Percentiles rank a stretch among this genome's conserved stretches.
These are phyloP conservation scores for Panaeolus cyanescens DNA, from an alignment of 768 basidiomycete species.

Conservation along the genomic window DNA sequence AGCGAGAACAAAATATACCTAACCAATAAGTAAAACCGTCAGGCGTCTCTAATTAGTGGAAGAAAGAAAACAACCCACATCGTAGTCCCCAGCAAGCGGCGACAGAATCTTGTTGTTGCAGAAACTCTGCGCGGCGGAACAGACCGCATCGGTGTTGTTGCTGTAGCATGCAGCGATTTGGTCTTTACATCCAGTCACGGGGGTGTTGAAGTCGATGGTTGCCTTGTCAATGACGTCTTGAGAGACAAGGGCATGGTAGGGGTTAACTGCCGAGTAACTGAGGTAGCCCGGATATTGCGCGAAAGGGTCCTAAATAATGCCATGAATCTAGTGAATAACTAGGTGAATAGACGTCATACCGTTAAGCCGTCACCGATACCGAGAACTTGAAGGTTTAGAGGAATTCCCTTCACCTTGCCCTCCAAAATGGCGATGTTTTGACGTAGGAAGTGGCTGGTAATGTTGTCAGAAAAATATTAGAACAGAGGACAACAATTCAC, in stretches of 20 bases:
- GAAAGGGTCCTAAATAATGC: slow-evolving; percentile 15
- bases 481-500: not conserved
- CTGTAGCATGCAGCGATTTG: slow-evolving; percentile 57
- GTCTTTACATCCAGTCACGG: slow-evolving; percentile 46
- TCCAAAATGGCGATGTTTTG: slow-evolving; percentile 59
- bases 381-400: slow-evolving; percentile 61
- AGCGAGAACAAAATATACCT: slow-evolving; percentile 49
- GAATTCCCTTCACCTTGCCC: slow-evolving; percentile 44
- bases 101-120: slow-evolving; percentile 59
- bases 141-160: slow-evolving; percentile 45
- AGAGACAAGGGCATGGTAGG: slow-evolving; percentile 57
- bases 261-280: slow-evolving; percentile 53
- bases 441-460: slow-evolving; percentile 57
- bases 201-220: slow-evolving; percentile 41
- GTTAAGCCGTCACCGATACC: slow-evolving; percentile 66
- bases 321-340: not conserved
- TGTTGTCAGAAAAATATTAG: not conserved
- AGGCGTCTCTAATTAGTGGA: not conserved
- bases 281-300: slow-evolving; percentile 62
- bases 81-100: slow-evolving; percentile 55
- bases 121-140: slow-evolving; percentile 55
- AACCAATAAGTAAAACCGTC: not conserved
- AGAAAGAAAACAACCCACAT: slow-evolving; percentile 32
- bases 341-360: slow-evolving; percentile 29
- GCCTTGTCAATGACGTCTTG: slow-evolving; percentile 39